A percentile compares a stretch with the other conserved stretches of the same genome.
Evolutionary conservation across 2,329 filamentous ascomycete species (phyloP).

Genomic region (Trichocomaceae sp.): DNA sequence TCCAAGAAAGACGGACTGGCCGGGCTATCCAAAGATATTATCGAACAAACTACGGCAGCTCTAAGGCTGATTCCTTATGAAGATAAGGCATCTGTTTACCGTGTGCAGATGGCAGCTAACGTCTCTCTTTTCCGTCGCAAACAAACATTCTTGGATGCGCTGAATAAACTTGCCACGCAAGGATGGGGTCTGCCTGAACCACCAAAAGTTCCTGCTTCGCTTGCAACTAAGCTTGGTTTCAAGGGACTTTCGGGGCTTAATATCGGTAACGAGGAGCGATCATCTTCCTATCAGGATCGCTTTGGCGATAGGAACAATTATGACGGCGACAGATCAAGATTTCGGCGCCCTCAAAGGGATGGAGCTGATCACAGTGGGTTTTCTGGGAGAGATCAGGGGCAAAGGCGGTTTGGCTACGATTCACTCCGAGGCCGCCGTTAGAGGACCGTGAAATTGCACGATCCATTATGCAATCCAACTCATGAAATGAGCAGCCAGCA

Average conservation of each 20-base stretch:
- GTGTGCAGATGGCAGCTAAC: constrained; percentile 20
- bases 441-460: not conserved
- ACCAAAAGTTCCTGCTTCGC: constrained; percentile 24
- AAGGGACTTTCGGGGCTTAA: constrained; percentile 21
- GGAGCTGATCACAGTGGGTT: not conserved
- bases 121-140: constrained; percentile 27
- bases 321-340: not conserved
- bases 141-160: constrained; percentile 34
- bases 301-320: not conserved
- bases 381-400: not conserved
- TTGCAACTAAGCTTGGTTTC: constrained; percentile 28
- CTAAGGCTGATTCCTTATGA: constrained; percentile 21
- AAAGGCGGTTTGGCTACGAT: not conserved
- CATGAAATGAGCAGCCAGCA: not conserved
- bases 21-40: constrained; percentile 15
- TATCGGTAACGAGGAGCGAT: not conserved
- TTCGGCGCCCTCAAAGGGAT: not conserved
- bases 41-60: constrained; percentile 40
- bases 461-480: not conserved
- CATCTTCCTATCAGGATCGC: not conserved
- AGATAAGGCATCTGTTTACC: constrained; percentile 27
- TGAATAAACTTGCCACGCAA: constrained; percentile 41
- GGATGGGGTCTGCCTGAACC: constrained; percentile 43
- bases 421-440: not conserved
- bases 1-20: constrained; percentile 19